phyloP scores from a whole-genome alignment of 2,329 filamentous ascomycete genomes.

The Setomelanomma holmii region DNA sequence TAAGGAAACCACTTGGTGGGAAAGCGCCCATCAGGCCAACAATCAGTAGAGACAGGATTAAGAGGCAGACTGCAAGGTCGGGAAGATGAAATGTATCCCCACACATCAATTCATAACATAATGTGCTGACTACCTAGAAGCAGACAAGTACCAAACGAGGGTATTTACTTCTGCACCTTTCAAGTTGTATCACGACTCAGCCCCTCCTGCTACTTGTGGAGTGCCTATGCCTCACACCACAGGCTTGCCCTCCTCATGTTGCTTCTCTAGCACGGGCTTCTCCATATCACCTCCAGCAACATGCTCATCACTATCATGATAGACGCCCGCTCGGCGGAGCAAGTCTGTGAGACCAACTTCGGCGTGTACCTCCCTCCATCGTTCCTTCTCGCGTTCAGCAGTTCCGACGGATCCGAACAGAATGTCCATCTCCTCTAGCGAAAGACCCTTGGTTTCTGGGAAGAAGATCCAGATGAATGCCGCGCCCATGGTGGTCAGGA shows the following conservation, averaged over 20 bases:
- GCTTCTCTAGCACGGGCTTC: constrained; percentile 20
- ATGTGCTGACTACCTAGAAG: too few relatives aligned
- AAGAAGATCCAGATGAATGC: constrained; percentile 20
- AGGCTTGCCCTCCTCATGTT: constrained; percentile 10
- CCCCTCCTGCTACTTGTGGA: neutral
- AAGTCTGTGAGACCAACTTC: constrained; percentile 68
- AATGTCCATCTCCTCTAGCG: constrained; percentile 28
- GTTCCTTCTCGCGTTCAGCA: constrained; percentile 70
- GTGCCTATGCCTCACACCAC: too few relatives aligned
- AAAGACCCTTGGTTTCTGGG: constrained; percentile 31
- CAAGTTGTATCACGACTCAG: neutral
- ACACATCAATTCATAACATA: too few relatives aligned
- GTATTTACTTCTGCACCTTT: too few relatives aligned
- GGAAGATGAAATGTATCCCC: too few relatives aligned
- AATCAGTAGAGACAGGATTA: neutral
- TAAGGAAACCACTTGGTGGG: neutral
- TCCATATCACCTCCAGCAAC: constrained; percentile 9
- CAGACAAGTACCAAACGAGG: too few relatives aligned
- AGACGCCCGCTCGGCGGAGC: constrained; percentile 22
- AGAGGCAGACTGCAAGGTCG: constrained; percentile 1
- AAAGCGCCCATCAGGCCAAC: neutral
- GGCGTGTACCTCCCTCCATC: constrained; percentile 75
- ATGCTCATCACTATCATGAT: constrained; percentile 11
- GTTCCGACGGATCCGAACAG: constrained; percentile 62
- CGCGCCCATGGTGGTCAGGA: constrained; percentile 25